Percentiles rank a stretch among this genome's conserved stretches.
These are phyloP conservation scores for Mytilinidion resinicola DNA, from an alignment of 495 filamentous ascomycete genomes.

Conservation along the genomic window DNA sequence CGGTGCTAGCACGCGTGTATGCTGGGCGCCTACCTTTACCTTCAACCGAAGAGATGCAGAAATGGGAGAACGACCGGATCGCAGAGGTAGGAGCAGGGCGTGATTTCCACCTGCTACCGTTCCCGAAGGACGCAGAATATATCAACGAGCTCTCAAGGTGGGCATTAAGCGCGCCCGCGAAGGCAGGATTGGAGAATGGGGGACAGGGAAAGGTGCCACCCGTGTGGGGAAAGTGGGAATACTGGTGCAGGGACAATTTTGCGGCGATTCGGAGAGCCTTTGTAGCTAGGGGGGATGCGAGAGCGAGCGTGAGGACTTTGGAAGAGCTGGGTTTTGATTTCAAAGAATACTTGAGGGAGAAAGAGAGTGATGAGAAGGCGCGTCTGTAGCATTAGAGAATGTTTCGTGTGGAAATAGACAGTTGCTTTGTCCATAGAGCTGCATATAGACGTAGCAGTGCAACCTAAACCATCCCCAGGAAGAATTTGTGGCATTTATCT, in stretches of 20 bases:
- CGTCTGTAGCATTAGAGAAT: background rate
- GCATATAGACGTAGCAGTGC: no score
- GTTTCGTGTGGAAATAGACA: background rate
- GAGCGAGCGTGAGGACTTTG: conserved; percentile 41
- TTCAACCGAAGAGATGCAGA: conserved; percentile 51
- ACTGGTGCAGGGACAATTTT: conserved; percentile 55
- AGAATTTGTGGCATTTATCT: no score
- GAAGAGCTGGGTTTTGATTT: conserved; percentile 58
- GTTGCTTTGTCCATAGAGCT: background rate
- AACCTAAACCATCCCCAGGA: no score
- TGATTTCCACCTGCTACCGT: conserved; percentile 60
- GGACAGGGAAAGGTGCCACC: conserved; percentile 56
- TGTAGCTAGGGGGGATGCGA: conserved; percentile 42
- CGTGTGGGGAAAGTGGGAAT: conserved; percentile 59
- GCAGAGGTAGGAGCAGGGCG: conserved; percentile 42
- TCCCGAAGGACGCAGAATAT: conserved; percentile 70
- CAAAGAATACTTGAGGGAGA: conserved; percentile 35
- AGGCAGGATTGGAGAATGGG: conserved; percentile 40
- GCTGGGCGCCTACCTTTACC: conserved; percentile 62
- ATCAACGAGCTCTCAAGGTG: conserved; percentile 65
- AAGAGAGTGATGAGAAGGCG: background rate
- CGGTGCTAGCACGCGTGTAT: conserved; percentile 70
- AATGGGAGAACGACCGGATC: conserved; percentile 51
- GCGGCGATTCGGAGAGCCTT: conserved; percentile 53
- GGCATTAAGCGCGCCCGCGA: conserved; percentile 43